These are phyloP conservation scores for Terana coerulea DNA, from an alignment of 768 basidiomycete species.

Conservation along the genomic window DNA sequence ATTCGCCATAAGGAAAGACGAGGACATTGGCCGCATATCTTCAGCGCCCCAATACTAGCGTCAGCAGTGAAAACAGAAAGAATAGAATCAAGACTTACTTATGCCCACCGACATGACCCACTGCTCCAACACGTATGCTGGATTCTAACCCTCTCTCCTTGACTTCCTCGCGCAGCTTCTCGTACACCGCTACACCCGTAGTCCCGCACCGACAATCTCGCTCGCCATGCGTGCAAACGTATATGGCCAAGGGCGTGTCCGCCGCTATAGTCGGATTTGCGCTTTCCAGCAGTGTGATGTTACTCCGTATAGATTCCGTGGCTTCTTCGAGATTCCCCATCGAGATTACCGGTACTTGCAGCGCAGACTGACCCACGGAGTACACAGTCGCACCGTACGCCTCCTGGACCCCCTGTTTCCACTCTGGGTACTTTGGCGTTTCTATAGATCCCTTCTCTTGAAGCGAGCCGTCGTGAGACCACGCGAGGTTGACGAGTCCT, in stretches of 20 bases:
- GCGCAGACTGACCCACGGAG: slow-evolving; percentile 39
- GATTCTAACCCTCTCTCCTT: slow-evolving; percentile 30
- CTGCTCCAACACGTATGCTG: slow-evolving; percentile 49
- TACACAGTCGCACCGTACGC: slow-evolving; percentile 48
- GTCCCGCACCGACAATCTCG: slow-evolving; percentile 81
- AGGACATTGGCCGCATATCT: slow-evolving; percentile 71
- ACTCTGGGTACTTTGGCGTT: slow-evolving; percentile 8
- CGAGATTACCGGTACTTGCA: slow-evolving; percentile 47
- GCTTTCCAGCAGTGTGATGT: slow-evolving; percentile 21
- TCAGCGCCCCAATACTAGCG: slow-evolving; percentile 1
- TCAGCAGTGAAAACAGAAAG: neutral
- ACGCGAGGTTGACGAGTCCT: slow-evolving; percentile 59
- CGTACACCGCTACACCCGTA: slow-evolving; percentile 53
- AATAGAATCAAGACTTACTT: slow-evolving; percentile 44
- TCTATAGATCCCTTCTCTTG: slow-evolving; percentile 16
- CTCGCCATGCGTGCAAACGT: slow-evolving; percentile 76
- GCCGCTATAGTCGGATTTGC: slow-evolving; percentile 13
- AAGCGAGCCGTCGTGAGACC: too few species aligned
- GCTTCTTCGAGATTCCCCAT: slow-evolving; percentile 49
- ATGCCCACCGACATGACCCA: slow-evolving; percentile 83
- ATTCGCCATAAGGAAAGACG: slow-evolving; percentile 69
- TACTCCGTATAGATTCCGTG: slow-evolving; percentile 27
- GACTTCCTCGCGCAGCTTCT: slow-evolving; percentile 52
- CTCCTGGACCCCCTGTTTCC: slow-evolving; percentile 19
- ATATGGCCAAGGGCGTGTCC: slow-evolving; percentile 36